Conservation (phyloP, 768 basidiomycete genomes). For the Omphalotus guepiniiformis region DNA sequence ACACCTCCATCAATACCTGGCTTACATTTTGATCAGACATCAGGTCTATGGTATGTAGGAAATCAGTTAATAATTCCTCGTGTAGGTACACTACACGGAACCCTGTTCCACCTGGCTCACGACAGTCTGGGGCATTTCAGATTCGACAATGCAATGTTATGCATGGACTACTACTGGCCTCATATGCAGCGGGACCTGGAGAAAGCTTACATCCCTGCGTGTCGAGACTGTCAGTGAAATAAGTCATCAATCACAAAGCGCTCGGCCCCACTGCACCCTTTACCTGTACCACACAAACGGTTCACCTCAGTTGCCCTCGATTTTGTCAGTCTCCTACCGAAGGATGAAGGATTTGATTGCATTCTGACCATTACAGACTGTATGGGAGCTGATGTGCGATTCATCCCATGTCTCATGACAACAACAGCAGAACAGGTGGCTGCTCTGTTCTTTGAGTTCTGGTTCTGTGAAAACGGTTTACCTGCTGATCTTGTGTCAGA, state of each 20-base stretch:
- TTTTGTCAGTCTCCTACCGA: slow-evolving; percentile 26
- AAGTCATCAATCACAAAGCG: slow-evolving; percentile 23
- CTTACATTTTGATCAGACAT: background rate
- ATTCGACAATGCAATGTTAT: slow-evolving; percentile 15
- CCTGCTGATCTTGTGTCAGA: slow-evolving; percentile 21
- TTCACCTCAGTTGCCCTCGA: slow-evolving; percentile 15
- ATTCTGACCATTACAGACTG: slow-evolving; percentile 22
- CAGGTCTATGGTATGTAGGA: slow-evolving; percentile 22
- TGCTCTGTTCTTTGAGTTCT: too few relatives aligned
- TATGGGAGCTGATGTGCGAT: slow-evolving; percentile 12
- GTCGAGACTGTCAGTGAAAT: slow-evolving; percentile 30
- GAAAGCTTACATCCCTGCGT: slow-evolving; percentile 26
- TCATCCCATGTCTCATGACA: slow-evolving; percentile 11
- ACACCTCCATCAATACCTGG: slow-evolving; percentile 2
- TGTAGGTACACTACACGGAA: slow-evolving; percentile 10
- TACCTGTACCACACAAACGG: slow-evolving; percentile 12
- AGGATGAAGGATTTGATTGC: slow-evolving; percentile 21
- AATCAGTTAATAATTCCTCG: slow-evolving; percentile 10
- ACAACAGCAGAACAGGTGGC: too few relatives aligned
- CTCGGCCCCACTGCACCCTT: slow-evolving; percentile 21
- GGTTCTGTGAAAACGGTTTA: slow-evolving; percentile 20
- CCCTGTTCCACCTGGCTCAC: slow-evolving; percentile 24
- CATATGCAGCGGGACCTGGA: slow-evolving; percentile 21
- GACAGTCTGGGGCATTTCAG: slow-evolving; percentile 20
- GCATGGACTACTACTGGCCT: slow-evolving; percentile 20